These are phyloP conservation scores for Lodderomyces pseudojiufengensis DNA, from an alignment of 1,139 yeast genomes.

Conservation along the genomic window DNA sequence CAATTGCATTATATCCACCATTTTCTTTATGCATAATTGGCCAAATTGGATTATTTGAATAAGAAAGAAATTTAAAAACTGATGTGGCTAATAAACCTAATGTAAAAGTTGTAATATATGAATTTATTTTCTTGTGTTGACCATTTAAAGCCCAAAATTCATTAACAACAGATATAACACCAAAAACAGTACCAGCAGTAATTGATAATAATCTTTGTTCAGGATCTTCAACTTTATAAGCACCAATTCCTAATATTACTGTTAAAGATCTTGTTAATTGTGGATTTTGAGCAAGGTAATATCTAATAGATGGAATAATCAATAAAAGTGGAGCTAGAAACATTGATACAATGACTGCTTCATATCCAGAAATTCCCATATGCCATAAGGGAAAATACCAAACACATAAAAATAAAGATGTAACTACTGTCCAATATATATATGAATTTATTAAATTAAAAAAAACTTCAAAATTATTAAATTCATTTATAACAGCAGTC, in stretches of 20 bases:
- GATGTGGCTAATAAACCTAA: constrained; percentile 74
- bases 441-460: constrained; percentile 56
- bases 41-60: constrained; percentile 94
- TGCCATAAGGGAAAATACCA: constrained; percentile 99
- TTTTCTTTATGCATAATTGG: constrained; percentile 83
- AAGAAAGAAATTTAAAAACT: constrained; percentile 68
- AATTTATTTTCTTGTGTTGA: constrained; percentile 41
- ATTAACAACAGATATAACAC: constrained; percentile 57
- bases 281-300: constrained; percentile 38
- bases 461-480: constrained; percentile 38
- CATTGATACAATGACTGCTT: constrained; percentile 57
- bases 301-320: constrained; percentile 48
- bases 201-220: constrained; percentile 62
- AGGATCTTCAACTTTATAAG: constrained; percentile 67
- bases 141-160: constrained; percentile 46
- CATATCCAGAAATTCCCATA: constrained; percentile 96
- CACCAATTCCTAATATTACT: constrained; percentile 68
- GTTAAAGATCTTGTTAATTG: constrained; percentile 51
- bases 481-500: constrained; percentile 19
- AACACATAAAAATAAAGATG: constrained; percentile 78
- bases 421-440: constrained; percentile 78
- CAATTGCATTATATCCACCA: constrained; percentile 82
- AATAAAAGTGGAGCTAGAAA: constrained; percentile 59
- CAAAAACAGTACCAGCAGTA: constrained; percentile 65
- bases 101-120: constrained; percentile 60